Conservation (phyloP, 2,329 filamentous ascomycete genomes). For the Alternaria ventricosa region DNA sequence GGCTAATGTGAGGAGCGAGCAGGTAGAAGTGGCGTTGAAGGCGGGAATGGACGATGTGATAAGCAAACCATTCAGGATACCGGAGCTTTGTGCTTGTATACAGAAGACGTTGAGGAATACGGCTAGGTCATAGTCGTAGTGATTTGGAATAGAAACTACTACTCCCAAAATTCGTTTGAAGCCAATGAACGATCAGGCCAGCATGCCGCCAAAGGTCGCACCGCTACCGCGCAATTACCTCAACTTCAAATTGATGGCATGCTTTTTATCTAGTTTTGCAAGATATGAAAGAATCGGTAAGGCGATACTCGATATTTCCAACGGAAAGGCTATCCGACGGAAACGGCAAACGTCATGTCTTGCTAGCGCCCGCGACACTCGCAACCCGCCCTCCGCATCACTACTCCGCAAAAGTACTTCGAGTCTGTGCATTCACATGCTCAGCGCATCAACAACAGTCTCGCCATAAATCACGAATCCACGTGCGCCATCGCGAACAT, state of each 20-base stretch:
- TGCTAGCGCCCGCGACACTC: neutral
- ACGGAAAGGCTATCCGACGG: neutral
- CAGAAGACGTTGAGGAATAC: conserved; percentile 20
- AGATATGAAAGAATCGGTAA: neutral
- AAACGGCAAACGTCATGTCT: neutral
- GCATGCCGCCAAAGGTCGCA: neutral
- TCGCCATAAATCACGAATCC: conserved; percentile 2
- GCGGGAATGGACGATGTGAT: conserved; percentile 62
- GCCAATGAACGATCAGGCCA: neutral
- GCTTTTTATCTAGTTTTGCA: neutral
- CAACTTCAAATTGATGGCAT: neutral
- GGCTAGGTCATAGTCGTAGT: neutral
- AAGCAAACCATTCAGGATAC: conserved; percentile 71
- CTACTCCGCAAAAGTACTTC: neutral
- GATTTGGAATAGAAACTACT: neutral
- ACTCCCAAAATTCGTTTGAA: neutral
- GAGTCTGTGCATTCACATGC: neutral
- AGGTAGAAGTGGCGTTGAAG: conserved; percentile 36
- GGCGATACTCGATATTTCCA: neutral
- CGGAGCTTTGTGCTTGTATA: conserved; percentile 31
- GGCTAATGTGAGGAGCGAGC: conserved; percentile 44
- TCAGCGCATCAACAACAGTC: neutral
- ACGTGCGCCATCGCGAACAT: conserved; percentile 15
- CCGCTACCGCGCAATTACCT: neutral
- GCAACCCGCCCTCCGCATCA: neutral